Evolutionary conservation across 768 basidiomycete species (phyloP).

Genomic region (Exidia glandulosa): DNA sequence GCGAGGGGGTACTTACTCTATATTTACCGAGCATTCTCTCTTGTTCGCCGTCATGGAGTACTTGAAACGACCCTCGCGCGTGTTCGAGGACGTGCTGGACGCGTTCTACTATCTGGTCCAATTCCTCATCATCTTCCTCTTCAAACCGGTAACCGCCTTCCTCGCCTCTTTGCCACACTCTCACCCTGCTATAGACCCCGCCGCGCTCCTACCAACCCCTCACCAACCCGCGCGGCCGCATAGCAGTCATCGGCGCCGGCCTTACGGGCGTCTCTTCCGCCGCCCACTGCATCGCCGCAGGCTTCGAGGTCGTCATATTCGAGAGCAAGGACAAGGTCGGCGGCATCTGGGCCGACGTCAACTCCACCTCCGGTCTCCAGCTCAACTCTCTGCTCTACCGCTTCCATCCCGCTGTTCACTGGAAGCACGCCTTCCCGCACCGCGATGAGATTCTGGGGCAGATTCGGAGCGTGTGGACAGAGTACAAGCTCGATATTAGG

Average conservation of each 20-base stretch:
- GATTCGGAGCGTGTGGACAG: slow-evolving; percentile 32
- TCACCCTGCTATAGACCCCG: slow-evolving; percentile 5
- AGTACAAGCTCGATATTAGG: slow-evolving; percentile 35
- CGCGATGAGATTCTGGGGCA: slow-evolving; percentile 41
- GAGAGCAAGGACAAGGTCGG: slow-evolving; percentile 30
- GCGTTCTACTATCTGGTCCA: slow-evolving; percentile 26
- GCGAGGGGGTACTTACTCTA: no score
- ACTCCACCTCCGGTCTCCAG: slow-evolving; percentile 39
- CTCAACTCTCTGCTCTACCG: slow-evolving; percentile 41
- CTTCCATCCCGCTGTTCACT: slow-evolving; percentile 36
- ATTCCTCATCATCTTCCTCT: slow-evolving; percentile 25
- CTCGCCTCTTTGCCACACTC: not conserved
- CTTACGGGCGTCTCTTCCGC: slow-evolving; percentile 43
- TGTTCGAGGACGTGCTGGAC: slow-evolving; percentile 6
- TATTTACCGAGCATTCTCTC: not conserved
- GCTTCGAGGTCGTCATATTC: slow-evolving; percentile 42
- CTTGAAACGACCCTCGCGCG: not conserved
- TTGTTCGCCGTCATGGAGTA: not conserved
- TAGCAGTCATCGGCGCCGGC: slow-evolving; percentile 41
- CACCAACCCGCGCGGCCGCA: slow-evolving; percentile 27
- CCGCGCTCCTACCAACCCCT: slow-evolving; percentile 13
- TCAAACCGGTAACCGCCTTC: slow-evolving; percentile 23
- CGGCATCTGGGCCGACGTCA: slow-evolving; percentile 43
- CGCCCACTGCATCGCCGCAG: slow-evolving; percentile 38
- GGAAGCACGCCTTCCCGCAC: slow-evolving; percentile 34